Evolutionary conservation across 139 green algal species (phyloP).

Genomic region (Micractinium sp.): DNA sequence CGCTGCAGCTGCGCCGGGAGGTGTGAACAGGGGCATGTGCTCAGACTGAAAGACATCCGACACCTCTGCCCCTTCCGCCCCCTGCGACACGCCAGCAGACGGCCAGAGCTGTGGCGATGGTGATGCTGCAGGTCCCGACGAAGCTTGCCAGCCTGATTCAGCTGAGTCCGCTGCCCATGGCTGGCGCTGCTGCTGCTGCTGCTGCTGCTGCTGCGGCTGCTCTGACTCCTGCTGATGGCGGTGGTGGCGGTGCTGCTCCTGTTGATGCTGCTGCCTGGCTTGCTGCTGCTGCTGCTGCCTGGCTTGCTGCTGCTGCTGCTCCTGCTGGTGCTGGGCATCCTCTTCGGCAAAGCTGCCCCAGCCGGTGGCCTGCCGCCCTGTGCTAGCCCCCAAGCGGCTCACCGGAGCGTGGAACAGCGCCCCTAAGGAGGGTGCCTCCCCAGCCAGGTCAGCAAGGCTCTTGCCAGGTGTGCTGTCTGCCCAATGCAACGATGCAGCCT

Average conservation of each 20-base stretch:
- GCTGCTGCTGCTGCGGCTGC: not conserved
- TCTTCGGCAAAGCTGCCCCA: not conserved
- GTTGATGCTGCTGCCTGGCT: too few relatives aligned
- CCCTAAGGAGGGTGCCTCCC: not conserved
- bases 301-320: not conserved
- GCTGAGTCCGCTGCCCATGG: not conserved
- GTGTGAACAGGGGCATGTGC: not conserved
- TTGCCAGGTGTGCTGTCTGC: not conserved
- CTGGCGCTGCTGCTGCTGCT: not conserved
- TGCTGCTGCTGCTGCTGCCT: not conserved
- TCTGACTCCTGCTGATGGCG: not conserved
- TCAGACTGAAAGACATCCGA: not conserved
- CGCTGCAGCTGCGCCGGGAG: not conserved
- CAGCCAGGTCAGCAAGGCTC: constrained; percentile 12
- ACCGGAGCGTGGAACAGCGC: not conserved
- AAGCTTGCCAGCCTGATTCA: not conserved
- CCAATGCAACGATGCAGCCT: not conserved
- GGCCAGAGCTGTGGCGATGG: too few relatives aligned
- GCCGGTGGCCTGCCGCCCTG: not conserved
- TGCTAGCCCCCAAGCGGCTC: not conserved
- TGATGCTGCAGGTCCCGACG: not conserved
- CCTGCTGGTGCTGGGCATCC: too few relatives aligned
- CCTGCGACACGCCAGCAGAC: not conserved
- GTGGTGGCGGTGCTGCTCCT: too few relatives aligned
- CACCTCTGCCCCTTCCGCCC: not conserved